Percentiles rank a stretch among this genome's conserved stretches.
Conservation (phyloP, 2,329 filamentous ascomycete genomes). For the Xylariaceae sp. region DNA sequence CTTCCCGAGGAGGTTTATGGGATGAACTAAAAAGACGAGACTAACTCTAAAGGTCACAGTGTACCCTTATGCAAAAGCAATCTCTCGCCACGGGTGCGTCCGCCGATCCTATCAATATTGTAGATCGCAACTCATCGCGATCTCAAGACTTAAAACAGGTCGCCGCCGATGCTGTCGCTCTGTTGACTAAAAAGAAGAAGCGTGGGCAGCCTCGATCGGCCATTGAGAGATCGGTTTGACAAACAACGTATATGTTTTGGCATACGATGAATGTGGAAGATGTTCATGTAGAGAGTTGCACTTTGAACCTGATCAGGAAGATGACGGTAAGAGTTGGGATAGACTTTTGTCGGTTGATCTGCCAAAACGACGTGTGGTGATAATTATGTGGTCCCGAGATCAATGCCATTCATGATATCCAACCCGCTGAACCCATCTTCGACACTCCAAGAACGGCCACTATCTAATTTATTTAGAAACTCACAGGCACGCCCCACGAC, state of each 20-base stretch:
- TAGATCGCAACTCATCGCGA: neutral
- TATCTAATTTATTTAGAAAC: slow-evolving; percentile 57
- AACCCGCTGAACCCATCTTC: slow-evolving; percentile 81
- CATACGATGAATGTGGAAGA: neutral
- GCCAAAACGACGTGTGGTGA: neutral
- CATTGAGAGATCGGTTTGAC: neutral
- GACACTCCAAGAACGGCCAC: slow-evolving; percentile 67
- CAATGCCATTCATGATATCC: slow-evolving; percentile 39
- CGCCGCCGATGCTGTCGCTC: slow-evolving; percentile 1
- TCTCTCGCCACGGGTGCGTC: neutral
- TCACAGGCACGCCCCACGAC: slow-evolving; percentile 82
- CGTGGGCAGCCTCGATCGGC: neutral
- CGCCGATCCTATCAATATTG: neutral
- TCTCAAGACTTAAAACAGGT: slow-evolving; percentile 4
- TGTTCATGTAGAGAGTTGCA: too few relatives aligned
- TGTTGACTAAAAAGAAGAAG: neutral
- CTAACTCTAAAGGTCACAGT: slow-evolving; percentile 6
- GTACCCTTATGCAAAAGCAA: slow-evolving; percentile 14
- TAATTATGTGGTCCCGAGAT: slow-evolving; percentile 13
- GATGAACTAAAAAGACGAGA: neutral
- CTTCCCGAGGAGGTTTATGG: neutral
- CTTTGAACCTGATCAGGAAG: neutral
- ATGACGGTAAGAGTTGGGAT: neutral
- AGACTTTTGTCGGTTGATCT: neutral
- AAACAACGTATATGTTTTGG: neutral